Evolutionary conservation across 73 alveolate species (phyloP).

Genomic region (Blepharisma japonicum): DNA sequence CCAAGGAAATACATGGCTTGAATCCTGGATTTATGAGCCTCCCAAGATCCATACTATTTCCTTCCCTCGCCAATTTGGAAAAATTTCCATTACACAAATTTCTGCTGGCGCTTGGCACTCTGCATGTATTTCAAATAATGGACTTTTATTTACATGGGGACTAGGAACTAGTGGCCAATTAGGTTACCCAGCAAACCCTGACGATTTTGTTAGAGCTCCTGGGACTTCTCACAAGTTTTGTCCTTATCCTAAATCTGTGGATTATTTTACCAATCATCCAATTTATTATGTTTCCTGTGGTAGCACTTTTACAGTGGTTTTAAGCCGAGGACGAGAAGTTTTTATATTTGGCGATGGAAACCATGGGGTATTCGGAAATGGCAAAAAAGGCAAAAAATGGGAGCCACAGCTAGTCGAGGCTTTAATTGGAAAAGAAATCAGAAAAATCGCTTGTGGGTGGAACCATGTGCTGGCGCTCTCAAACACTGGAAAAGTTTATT

Average conservation of each 20-base stretch:
- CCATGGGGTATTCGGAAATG: constrained; percentile 19
- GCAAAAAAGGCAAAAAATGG: background rate
- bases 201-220: background rate
- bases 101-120: constrained; percentile 27
- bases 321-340: background rate
- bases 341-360: constrained; percentile 4
- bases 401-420: background rate
- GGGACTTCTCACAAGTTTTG: background rate
- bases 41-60: background rate
- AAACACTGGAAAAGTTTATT: background rate
- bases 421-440: background rate
- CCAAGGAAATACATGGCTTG: background rate
- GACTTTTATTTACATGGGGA: constrained; percentile 9
- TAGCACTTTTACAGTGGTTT: background rate
- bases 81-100: background rate
- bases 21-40: background rate
- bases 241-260: background rate
- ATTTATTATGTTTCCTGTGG: background rate
- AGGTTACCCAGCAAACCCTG: background rate
- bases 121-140: background rate
- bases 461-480: constrained; percentile 2
- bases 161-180: constrained; percentile 20
- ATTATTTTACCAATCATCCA: background rate
- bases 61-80: background rate
- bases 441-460: constrained; percentile 23